These are phyloP conservation scores for Cercophora sp. DNA, from an alignment of 495 filamentous ascomycete species.

Conservation along the genomic window DNA sequence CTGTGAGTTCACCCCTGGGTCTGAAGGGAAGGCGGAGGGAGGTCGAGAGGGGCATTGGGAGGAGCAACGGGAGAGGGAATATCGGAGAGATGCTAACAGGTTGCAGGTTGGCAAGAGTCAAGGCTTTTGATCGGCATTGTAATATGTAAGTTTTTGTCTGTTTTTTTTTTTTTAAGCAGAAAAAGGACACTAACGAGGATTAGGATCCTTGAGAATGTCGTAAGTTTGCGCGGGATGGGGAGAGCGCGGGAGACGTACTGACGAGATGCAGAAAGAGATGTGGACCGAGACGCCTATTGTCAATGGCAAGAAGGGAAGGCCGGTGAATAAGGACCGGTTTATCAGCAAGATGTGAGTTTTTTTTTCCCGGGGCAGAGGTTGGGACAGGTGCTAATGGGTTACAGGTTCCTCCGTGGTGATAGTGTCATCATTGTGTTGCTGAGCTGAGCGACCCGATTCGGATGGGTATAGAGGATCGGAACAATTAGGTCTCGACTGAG, in stretches of 20 bases:
- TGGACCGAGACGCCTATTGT: conserved; percentile 88
- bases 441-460: not conserved
- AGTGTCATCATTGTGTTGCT: conserved; percentile 8
- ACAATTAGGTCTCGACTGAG: too few species aligned
- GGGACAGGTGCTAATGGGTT: not conserved
- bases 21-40: not conserved
- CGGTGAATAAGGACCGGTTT: conserved; percentile 96
- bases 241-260: not conserved
- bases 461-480: too few species aligned
- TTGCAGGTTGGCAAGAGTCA: conserved; percentile 44
- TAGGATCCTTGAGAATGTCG: conserved; percentile 32
- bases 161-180: too few species aligned
- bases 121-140: conserved; percentile 45
- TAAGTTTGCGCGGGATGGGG: conserved; percentile 2
- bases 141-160: conserved; percentile 23
- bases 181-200: too few species aligned
- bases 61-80: not conserved
- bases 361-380: too few species aligned
- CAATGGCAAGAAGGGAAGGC: conserved; percentile 77
- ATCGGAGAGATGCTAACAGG: conserved; percentile 11
- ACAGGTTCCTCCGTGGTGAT: conserved; percentile 7
- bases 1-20: too few species aligned
- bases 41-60: not conserved
- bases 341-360: conserved; percentile 90
- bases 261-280: conserved; percentile 75